Evolutionary conservation across 192 early-diverging fungal genomes (phyloP).

Genomic region (Rhizoclosmatium globosum): DNA sequence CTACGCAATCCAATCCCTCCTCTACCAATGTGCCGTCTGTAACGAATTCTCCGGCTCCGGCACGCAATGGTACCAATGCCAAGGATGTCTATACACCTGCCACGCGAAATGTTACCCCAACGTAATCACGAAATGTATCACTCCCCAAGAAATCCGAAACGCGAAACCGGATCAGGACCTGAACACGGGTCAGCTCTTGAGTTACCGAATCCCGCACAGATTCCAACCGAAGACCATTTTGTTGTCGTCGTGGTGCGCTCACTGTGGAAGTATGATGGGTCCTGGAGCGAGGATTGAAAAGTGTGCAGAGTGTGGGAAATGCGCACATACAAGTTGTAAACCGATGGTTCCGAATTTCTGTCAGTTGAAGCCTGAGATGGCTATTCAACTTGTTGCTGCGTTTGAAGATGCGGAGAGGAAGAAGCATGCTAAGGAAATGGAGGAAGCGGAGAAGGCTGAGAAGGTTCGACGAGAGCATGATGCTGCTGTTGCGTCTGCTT

Average conservation of each 20-base stretch:
- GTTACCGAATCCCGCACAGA: conserved; percentile 96
- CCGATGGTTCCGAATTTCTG: conserved; percentile 58
- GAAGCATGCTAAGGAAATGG: conserved; percentile 52
- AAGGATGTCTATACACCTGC: conserved; percentile 91
- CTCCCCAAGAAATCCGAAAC: conserved; percentile 37
- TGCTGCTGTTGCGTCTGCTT: neutral
- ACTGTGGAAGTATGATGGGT: conserved; percentile 85
- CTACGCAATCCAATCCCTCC: conserved; percentile 84
- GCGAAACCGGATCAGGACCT: conserved; percentile 65
- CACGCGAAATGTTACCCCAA: conserved; percentile 87
- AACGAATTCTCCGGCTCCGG: conserved; percentile 84
- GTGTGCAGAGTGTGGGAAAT: conserved; percentile 55
- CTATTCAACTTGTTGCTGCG: conserved; percentile 52
- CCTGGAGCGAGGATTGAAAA: conserved; percentile 49
- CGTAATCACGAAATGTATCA: conserved; percentile 94
- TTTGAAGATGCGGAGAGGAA: conserved; percentile 56
- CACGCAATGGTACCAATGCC: conserved; percentile 86
- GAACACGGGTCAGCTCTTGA: conserved; percentile 71
- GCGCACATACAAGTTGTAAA: conserved; percentile 52
- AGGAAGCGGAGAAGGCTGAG: conserved; percentile 51
- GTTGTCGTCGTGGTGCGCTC: conserved; percentile 92
- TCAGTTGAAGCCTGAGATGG: conserved; percentile 53
- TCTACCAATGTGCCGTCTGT: conserved; percentile 95
- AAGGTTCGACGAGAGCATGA: conserved; percentile 29
- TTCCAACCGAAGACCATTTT: conserved; percentile 85